A percentile compares a stretch with the other conserved stretches of the same genome.
Evolutionary conservation across 139 green algal genomes (phyloP).

Genomic region (Chlamydomonas schloesseri): DNA sequence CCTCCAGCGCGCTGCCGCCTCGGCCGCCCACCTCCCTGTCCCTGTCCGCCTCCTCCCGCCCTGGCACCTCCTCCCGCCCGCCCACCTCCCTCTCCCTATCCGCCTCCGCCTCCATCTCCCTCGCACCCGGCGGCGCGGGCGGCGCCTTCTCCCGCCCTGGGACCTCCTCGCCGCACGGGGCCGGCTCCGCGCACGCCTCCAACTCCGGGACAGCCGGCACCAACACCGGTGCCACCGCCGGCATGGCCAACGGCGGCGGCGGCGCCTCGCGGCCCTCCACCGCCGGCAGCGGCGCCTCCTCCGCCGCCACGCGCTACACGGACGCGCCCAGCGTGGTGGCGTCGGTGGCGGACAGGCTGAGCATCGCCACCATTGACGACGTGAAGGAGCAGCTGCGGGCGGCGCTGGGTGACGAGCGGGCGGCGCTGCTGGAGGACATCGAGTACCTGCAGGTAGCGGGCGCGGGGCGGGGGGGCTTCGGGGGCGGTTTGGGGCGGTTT

Average conservation of each 20-base stretch:
- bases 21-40: constrained; percentile 13
- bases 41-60: background rate
- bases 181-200: background rate
- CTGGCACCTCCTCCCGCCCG: constrained; percentile 28
- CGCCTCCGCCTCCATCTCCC: constrained; percentile 20
- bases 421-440: constrained; percentile 54
- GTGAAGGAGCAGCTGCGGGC: constrained; percentile 36
- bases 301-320: constrained; percentile 5
- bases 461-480: background rate
- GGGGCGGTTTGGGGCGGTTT: too few species aligned
- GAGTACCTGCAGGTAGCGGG: constrained; percentile 57
- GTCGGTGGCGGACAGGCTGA: constrained; percentile 46
- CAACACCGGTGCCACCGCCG: too few species aligned
- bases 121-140: background rate
- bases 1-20: constrained; percentile 1
- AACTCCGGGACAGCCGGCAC: background rate
- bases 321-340: constrained; percentile 35
- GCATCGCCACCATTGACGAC: constrained; percentile 51
- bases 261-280: too few species aligned
- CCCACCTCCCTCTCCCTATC: constrained; percentile 18
- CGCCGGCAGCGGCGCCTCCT: too few species aligned
- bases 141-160: constrained; percentile 2
- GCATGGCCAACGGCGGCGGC: too few species aligned
- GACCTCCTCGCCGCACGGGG: constrained; percentile 1
- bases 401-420: constrained; percentile 47